Evolutionary conservation across 2,329 filamentous ascomycete species (phyloP).

Genomic region (Didymellaceae sp.): DNA sequence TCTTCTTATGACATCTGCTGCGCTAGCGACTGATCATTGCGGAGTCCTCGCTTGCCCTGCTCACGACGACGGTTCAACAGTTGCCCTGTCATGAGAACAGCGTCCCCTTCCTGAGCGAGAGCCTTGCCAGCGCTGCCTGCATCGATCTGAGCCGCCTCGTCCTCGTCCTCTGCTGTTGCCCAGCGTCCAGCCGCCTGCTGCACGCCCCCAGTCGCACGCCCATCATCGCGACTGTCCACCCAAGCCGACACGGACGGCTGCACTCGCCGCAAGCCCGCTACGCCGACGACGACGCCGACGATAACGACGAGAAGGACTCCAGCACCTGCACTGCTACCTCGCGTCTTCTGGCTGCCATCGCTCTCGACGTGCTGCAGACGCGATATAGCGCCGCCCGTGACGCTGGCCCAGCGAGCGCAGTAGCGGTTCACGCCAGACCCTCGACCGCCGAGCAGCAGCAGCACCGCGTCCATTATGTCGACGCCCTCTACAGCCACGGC

Average conservation of each 20-base stretch:
- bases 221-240: too few species aligned
- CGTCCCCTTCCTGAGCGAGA: constrained; percentile 18
- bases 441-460: constrained; percentile 32
- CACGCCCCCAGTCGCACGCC: too few species aligned
- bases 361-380: neutral
- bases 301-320: constrained; percentile 19
- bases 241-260: constrained; percentile 32
- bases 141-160: constrained; percentile 11
- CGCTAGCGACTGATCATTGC: constrained; percentile 14
- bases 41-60: constrained; percentile 28
- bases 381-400: constrained; percentile 12
- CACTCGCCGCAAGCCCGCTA: constrained; percentile 18
- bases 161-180: constrained; percentile 11
- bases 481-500: constrained; percentile 54
- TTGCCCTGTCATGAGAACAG: constrained; percentile 10
- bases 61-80: constrained; percentile 7
- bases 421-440: constrained; percentile 38
- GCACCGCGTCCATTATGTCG: constrained; percentile 50
- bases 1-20: neutral
- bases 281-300: constrained; percentile 19
- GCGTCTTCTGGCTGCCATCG: neutral
- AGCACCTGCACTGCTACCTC: constrained; percentile 20
- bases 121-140: constrained; percentile 22
- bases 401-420: constrained; percentile 28
- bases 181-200: constrained; percentile 31